Evolutionary conservation across 805 yeast genomes (phyloP), one percentile per base, ranked within the genome.

Genomic region (Wickerhamomyces bisporus): DNA sequence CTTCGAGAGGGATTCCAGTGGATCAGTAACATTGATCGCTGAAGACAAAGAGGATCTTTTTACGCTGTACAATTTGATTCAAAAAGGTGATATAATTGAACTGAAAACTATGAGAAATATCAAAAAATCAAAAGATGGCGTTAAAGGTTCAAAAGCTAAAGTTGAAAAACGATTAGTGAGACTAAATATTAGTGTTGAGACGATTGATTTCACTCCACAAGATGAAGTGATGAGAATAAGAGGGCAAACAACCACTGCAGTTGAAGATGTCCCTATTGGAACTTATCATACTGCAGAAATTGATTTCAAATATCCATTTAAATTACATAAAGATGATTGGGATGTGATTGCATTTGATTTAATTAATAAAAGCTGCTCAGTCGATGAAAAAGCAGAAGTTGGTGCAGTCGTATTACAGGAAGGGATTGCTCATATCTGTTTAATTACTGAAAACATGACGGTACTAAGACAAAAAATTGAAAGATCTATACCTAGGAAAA

Each of bases 351-450:
- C 84, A 12, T 70, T 78, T 42, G 79, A 76, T 24, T 63, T 82
- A 15, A 65, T 88, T 7, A 68, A 75, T 13, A 80, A 83, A 34
- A 77, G 95, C 2, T 77, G 87, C 34, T 77, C 85, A 18, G 71
- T 85, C 14, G 95, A 81, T 40, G 72, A 75, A 27, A 81, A 80
- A 54, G 95, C 96, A 0, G 98, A 91, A 52, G 75, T 91, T 16
- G 98, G 95, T 3, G 98, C 98, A 1, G 79, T 93, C 18, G 95
- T 89, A 0, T 61, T 93, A 51, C 88, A 91, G 60, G 97, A 93
- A 53, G 98, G 98, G 16, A 76, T 93, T 37, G 96, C 97, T 3
- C 96, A 91, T 60, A 65, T 91, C 17, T 91, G 98, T 61, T 67
- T 88, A 35, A 71, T 93, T 16, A 87, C 97, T 0, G 94, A 89